A percentile compares a stretch with the other conserved stretches of the same genome.
phyloP scores from a whole-genome alignment of 768 basidiomycete species.

The Rhizopogon vesiculosus region DNA sequence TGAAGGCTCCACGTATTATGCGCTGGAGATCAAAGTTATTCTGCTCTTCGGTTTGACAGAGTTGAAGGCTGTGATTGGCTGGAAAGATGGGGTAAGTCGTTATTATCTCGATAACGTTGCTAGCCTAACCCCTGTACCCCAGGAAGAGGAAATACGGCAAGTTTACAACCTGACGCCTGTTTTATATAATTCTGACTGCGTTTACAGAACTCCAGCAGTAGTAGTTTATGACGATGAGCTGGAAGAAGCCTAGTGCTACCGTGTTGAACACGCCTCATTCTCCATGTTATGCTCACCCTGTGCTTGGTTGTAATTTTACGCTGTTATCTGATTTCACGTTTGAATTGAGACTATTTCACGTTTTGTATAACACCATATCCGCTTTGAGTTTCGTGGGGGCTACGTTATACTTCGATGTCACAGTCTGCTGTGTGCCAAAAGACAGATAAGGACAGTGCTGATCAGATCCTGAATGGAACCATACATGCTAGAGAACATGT shows the following conservation, averaged over 20 bases:
- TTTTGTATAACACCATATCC: not conserved
- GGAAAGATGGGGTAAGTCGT: slow-evolving; percentile 42
- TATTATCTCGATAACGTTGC: not conserved
- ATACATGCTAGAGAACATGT: not conserved
- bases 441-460: not conserved
- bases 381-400: not conserved
- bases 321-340: not conserved
- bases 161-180: not conserved
- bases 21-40: slow-evolving; percentile 31
- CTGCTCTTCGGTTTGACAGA: slow-evolving; percentile 51
- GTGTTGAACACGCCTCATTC: not conserved
- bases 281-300: not conserved
- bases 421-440: not conserved
- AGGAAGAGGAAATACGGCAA: slow-evolving; percentile 37
- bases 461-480: not conserved
- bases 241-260: not conserved
- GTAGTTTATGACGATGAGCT: slow-evolving; percentile 24
- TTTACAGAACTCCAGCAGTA: slow-evolving; percentile 21
- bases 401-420: not conserved
- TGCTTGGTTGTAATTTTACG: not conserved
- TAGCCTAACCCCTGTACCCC: not conserved
- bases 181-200: not conserved
- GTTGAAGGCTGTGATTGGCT: slow-evolving; percentile 45
- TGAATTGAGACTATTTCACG: not conserved
- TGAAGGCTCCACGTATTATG: slow-evolving; percentile 21